Percentiles rank a stretch among this genome's conserved stretches.
phyloP scores from a whole-genome alignment of 148 eudicot species.

The Dysphania ambrosioides region DNA sequence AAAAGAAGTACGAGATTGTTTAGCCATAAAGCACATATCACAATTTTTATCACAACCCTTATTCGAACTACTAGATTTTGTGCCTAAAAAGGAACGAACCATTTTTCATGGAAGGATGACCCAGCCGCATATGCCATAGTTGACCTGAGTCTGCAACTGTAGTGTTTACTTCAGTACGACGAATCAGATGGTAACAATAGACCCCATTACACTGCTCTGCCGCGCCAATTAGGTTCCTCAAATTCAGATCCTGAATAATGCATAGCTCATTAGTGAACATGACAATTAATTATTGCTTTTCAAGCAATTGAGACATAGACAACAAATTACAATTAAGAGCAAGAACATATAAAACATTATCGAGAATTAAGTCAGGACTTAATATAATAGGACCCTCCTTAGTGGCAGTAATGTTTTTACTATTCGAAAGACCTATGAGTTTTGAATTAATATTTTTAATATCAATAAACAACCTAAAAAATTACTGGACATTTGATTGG shows the following conservation, averaged over 20 bases:
- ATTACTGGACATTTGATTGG: not conserved
- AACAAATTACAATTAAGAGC: not conserved
- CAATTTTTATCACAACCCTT: not conserved
- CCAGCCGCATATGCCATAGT: not conserved
- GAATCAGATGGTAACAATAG: not conserved
- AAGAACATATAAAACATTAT: not conserved
- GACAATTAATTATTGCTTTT: not conserved
- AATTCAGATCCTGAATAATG: not conserved
- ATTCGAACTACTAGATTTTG: not conserved
- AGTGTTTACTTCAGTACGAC: not conserved
- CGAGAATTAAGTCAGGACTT: not conserved
- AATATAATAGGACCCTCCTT: not conserved
- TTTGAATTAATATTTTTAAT: not conserved
- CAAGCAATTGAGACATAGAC: not conserved
- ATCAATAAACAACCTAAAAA: not conserved
- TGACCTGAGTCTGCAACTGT: not conserved
- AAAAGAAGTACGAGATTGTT: not conserved
- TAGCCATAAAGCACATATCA: not conserved
- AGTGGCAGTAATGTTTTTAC: not conserved
- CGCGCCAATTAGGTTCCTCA: slow-evolving; percentile 9
- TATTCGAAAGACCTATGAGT: not conserved
- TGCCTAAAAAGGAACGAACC: not conserved
- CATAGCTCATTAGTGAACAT: not conserved
- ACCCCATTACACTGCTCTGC: not conserved
- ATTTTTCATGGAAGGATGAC: not conserved